Percentiles rank a stretch among this genome's conserved stretches.
phyloP scores from a whole-genome alignment of 257 asterid genomes.

The Plantago ovata region DNA sequence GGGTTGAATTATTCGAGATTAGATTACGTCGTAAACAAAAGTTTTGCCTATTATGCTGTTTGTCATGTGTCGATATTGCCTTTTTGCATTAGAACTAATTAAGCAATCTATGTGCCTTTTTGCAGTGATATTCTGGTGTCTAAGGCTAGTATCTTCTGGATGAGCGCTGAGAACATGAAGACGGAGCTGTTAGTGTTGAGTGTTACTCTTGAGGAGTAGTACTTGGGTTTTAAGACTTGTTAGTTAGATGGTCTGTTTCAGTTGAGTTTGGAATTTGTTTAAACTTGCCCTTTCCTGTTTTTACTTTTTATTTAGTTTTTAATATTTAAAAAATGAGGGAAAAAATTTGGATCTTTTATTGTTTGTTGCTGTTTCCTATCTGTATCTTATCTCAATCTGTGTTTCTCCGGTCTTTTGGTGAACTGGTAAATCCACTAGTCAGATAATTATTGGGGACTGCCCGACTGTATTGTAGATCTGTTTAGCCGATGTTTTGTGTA shows the following conservation, averaged over 20 bases:
- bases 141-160: background rate
- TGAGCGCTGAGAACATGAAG: slow-evolving; percentile 13
- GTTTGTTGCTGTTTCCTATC: no score
- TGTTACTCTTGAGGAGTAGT: slow-evolving; percentile 21
- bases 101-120: background rate
- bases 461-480: no score
- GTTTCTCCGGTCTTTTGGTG: no score
- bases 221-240: slow-evolving; percentile 2
- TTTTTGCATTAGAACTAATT: background rate
- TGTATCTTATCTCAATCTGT: no score
- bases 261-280: slow-evolving; percentile 13
- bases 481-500: no score
- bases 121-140: slow-evolving; percentile 27
- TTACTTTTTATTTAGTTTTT: background rate
- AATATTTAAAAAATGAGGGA: background rate
- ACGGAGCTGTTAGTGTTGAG: slow-evolving; percentile 14
- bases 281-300: background rate
- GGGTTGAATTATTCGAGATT: background rate
- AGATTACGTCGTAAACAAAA: no score
- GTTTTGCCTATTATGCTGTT: background rate
- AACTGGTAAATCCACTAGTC: no score
- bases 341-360: no score
- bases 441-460: no score
- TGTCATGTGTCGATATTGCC: background rate
- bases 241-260: slow-evolving; percentile 20